Evolutionary conservation across 768 basidiomycete species (phyloP), one percentile per base, ranked within the genome.

Genomic region (Lactifluus subvellereus): DNA sequence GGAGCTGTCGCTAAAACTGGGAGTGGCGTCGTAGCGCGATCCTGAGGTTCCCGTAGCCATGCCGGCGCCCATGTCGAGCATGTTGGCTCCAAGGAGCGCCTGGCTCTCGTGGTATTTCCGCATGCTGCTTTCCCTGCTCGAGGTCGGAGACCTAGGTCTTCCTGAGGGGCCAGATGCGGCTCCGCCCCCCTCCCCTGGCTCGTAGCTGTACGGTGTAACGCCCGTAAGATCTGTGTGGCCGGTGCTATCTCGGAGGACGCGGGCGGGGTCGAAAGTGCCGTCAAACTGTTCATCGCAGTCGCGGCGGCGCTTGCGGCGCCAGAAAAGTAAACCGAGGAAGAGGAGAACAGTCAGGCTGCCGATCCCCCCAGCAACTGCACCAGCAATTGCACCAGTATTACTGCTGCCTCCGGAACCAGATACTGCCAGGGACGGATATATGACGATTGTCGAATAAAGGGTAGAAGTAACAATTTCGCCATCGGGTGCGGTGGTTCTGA

Each of bases 181-280:
- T 27, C 27, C 27, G 27, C 67, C 67, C 43, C 64, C 70, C 51
- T 67, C 54, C 38, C 62, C 42, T 13, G 72, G 70, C 22, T 71
- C 66, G n/a, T 65, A 69, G 4, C 30, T 65, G 58, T 65, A 68
- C 49, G 61, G 65, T 3, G 65, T 66, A 4, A 60, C 66, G 5
- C 60, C 64, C 1, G 56, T 59, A 6, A 69, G 63, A 43, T 69
- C 68, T 7, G 59, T 47, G 67, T 69, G n/a, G 37, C 54, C 71
- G n/a, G 16, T 40, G 37, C 2, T 27, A 27, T 72, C 73, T 11
- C 68, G 69, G 2, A 74, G 62, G 47, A 80, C 74, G 4, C 74
- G 76, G 61, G 80, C 80, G 0, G 79, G 80, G 47, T 80, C 79
- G 62, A 80, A 80, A 72, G 80, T 74, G 56, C 80, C 79, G 60